A percentile compares a stretch with the other conserved stretches of the same genome.
phyloP scores from a whole-genome alignment of 2,329 filamentous ascomycete genomes.

The Sclerotinia trifoliorum region DNA sequence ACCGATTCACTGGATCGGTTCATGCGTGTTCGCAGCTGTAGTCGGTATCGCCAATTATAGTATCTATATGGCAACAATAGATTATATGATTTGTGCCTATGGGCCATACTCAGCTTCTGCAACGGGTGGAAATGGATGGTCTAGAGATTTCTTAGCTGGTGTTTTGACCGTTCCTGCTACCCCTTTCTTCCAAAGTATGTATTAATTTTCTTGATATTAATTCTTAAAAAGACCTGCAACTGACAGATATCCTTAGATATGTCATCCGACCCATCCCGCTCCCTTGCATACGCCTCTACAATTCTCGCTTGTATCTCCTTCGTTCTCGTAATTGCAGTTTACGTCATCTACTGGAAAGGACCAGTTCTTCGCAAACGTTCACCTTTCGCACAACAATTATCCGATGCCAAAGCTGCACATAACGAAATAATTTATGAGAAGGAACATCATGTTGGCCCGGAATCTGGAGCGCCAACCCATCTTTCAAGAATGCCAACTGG shows the following conservation, averaged over 20 bases:
- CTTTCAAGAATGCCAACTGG: conserved; percentile 27
- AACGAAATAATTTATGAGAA: background rate
- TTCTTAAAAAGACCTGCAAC: background rate
- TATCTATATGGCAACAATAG: conserved; percentile 75
- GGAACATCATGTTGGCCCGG: background rate
- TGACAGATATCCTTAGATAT: conserved; percentile 14
- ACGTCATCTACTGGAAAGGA: conserved; percentile 66
- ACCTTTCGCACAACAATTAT: conserved; percentile 63
- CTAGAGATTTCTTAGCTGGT: conserved; percentile 71
- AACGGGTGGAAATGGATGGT: conserved; percentile 73
- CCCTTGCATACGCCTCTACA: conserved; percentile 59
- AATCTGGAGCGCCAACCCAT: background rate
- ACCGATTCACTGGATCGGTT: conserved; percentile 64
- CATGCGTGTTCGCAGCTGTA: conserved; percentile 61
- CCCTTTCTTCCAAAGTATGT: conserved; percentile 56
- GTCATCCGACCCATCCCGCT: conserved; percentile 51
- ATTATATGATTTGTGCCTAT: conserved; percentile 76
- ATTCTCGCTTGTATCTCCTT: conserved; percentile 62
- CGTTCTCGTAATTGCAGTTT: conserved; percentile 61
- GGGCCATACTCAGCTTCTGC: conserved; percentile 72
- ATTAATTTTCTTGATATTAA: conserved; percentile 1
- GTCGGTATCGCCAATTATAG: conserved; percentile 71
- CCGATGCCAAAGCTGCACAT: conserved; percentile 36
- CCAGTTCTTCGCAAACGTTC: conserved; percentile 58
- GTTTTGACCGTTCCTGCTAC: conserved; percentile 66